Base-by-base conservation (phyloP, 352 stramenopile genomes). In the Pythium guiyangense region DNA sequence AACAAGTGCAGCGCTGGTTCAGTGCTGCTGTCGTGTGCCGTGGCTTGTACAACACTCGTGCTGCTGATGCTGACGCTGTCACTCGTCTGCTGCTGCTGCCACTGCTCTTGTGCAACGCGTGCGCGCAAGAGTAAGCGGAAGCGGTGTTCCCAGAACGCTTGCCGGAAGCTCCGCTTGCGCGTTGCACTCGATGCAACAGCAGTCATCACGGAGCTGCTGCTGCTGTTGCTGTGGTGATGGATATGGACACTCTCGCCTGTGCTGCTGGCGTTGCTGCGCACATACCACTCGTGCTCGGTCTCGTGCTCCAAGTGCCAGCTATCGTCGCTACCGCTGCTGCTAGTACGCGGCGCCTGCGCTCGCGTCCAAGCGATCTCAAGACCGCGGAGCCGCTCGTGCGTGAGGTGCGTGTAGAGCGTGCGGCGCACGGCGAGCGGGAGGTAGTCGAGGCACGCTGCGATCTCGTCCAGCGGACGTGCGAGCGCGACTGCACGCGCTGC, bases 81-180 rank as follows among this genome's bases (percentile, higher is more conserved):
- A 18, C 25, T 51, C 26, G 20, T 3, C 17, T 29, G 52, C 22
- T 15, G 4, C 17, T 29, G 52, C 22, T 15, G n/a, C 25, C 27
- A 8, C n/a, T 49, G 12, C 17, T 26, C 18, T 26, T 56, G 18
- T 2, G 73, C 53, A 2, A 67, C 67, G 11, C 66, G 67, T 12
- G 67, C 42, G 22, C 77, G 79, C 35, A 86, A 53, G 11, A 84
- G 29, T 22, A 60, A 49, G n/a, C 77, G 77, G 47, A 81, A 84
- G 37, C 77, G 70, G 42, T 80, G 70, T 54, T 86, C 77, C 77
- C 77, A 86, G 60, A 82, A 86, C 40, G 78, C 52, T 26, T 71
- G 48, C 0, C 74, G 64, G 15, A 63, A 61, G 49, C 77, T 78
- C 49, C 74, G 71, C 65, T 70, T 64, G 20, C 57, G 66, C 54